A percentile compares a stretch with the other conserved stretches of the same genome.
phyloP scores from a whole-genome alignment of 2,329 filamentous ascomycete genomes.

The Ascochyta pisi region DNA sequence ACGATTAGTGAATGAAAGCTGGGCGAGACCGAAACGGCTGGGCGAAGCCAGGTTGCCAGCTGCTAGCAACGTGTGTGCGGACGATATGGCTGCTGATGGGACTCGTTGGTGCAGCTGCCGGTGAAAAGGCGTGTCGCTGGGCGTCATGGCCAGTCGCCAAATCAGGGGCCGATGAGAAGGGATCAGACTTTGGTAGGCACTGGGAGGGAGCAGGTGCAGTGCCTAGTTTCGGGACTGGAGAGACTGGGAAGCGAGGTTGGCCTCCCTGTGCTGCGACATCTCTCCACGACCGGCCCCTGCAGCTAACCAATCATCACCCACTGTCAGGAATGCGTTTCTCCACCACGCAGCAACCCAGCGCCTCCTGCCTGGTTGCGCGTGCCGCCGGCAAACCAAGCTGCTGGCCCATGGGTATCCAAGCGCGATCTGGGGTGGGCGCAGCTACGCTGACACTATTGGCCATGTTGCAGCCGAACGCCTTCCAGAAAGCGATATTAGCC shows the following conservation, averaged over 20 bases:
- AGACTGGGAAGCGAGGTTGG: slow-evolving; percentile 29
- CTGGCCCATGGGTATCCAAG: slow-evolving; percentile 41
- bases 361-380: slow-evolving; percentile 37
- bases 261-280: slow-evolving; percentile 25
- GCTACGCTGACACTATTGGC: slow-evolving; percentile 29
- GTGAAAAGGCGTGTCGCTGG: slow-evolving; percentile 26
- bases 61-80: slow-evolving; percentile 19
- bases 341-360: slow-evolving; percentile 31
- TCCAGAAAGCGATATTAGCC: slow-evolving; percentile 43
- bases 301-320: slow-evolving; percentile 18
- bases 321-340: slow-evolving; percentile 9
- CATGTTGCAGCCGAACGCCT: slow-evolving; percentile 35
- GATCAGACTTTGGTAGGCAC: slow-evolving; percentile 35
- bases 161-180: slow-evolving; percentile 31
- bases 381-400: slow-evolving; percentile 42
- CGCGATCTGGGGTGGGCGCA: slow-evolving; percentile 43
- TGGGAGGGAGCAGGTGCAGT: slow-evolving; percentile 23
- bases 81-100: slow-evolving; percentile 22
- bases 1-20: slow-evolving; percentile 29
- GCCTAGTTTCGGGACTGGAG: slow-evolving; percentile 34
- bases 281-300: slow-evolving; percentile 17
- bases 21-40: slow-evolving; percentile 26
- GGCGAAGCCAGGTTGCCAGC: slow-evolving; percentile 20
- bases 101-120: slow-evolving; percentile 24
- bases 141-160: slow-evolving; percentile 26